Evolutionary conservation across 768 basidiomycete species (phyloP).

Genomic region (Leccinum incarnatum): DNA sequence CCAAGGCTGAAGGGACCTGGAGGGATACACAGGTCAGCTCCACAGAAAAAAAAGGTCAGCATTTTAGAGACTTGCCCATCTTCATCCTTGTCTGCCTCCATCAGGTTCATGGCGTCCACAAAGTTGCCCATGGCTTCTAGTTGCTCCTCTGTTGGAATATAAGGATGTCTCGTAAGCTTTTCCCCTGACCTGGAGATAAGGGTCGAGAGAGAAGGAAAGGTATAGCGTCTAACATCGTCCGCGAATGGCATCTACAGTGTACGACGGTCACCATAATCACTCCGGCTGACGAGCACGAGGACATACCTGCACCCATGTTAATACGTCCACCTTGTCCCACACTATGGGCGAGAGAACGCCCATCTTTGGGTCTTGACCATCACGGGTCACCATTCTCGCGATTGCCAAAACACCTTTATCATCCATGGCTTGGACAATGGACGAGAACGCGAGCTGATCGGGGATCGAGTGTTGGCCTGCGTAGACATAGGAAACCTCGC

Average conservation of each 20-base stretch:
- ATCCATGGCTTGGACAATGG: conserved; percentile 80
- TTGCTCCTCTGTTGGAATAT: conserved; percentile 77
- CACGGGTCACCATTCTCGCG: conserved; percentile 74
- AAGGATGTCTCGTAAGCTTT: conserved; percentile 69
- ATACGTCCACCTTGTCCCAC: conserved; percentile 69
- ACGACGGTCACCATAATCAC: not conserved
- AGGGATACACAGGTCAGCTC: conserved; percentile 1
- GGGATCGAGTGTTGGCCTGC: conserved; percentile 62
- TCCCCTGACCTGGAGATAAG: conserved; percentile 78
- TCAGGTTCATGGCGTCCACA: conserved; percentile 88
- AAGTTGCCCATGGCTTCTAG: conserved; percentile 81
- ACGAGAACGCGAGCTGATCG: conserved; percentile 83
- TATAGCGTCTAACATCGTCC: conserved; percentile 87
- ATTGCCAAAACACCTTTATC: conserved; percentile 68
- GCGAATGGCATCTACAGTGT: conserved; percentile 87
- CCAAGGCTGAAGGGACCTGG: conserved; percentile 66
- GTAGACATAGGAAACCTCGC: conserved; percentile 85
- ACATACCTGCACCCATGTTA: conserved; percentile 80
- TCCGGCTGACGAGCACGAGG: not conserved
- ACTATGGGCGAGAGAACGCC: conserved; percentile 66
- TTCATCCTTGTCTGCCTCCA: conserved; percentile 71
- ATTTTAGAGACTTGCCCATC: conserved; percentile 51
- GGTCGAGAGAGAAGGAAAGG: conserved; percentile 75
- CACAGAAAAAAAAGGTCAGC: not conserved
- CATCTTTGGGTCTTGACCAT: conserved; percentile 80